Percentiles rank a stretch among this genome's conserved stretches.
phyloP scores from a whole-genome alignment of 495 filamentous ascomycete genomes.

The Aspergillus ostianus region DNA sequence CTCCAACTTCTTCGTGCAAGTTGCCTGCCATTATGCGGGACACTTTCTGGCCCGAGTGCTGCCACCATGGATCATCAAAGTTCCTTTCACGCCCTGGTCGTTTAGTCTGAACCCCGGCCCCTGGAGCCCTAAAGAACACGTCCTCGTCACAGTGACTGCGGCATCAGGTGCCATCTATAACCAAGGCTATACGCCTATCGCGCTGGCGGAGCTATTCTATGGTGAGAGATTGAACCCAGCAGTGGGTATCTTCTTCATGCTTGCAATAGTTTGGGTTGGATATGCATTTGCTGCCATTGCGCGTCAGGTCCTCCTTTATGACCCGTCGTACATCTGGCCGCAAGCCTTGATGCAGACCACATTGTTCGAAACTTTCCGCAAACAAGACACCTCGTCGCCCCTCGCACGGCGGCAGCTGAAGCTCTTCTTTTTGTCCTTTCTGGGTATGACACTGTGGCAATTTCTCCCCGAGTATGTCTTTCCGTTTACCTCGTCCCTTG shows the following conservation, averaged over 20 bases:
- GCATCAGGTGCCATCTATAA: slow-evolving; percentile 55
- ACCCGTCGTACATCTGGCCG: slow-evolving; percentile 53
- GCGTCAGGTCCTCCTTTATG: slow-evolving; percentile 53
- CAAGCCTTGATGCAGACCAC: slow-evolving; percentile 53
- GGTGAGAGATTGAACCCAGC: slow-evolving; percentile 47
- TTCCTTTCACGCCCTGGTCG: slow-evolving; percentile 48
- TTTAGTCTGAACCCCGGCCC: slow-evolving; percentile 56
- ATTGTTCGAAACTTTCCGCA: slow-evolving; percentile 54
- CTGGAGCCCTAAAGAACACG: slow-evolving; percentile 58
- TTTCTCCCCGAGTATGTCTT: slow-evolving; percentile 59
- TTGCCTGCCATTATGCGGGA: slow-evolving; percentile 54
- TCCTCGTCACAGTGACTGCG: slow-evolving; percentile 53
- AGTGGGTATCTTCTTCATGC: slow-evolving; percentile 57
- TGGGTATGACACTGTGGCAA: slow-evolving; percentile 55
- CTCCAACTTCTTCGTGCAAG: slow-evolving; percentile 58
- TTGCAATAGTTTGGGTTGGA: slow-evolving; percentile 53
- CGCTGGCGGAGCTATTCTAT: slow-evolving; percentile 54
- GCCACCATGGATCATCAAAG: slow-evolving; percentile 42
- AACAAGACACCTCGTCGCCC: slow-evolving; percentile 47
- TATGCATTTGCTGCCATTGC: slow-evolving; percentile 56
- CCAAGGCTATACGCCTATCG: slow-evolving; percentile 48
- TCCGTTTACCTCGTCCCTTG: slow-evolving; percentile 54
- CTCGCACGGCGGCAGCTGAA: slow-evolving; percentile 51
- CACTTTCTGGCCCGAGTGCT: slow-evolving; percentile 51
- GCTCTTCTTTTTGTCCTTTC: slow-evolving; percentile 51